phyloP scores from a whole-genome alignment of 2,329 filamentous ascomycete genomes.

The Phaeoacremonium minimum region DNA sequence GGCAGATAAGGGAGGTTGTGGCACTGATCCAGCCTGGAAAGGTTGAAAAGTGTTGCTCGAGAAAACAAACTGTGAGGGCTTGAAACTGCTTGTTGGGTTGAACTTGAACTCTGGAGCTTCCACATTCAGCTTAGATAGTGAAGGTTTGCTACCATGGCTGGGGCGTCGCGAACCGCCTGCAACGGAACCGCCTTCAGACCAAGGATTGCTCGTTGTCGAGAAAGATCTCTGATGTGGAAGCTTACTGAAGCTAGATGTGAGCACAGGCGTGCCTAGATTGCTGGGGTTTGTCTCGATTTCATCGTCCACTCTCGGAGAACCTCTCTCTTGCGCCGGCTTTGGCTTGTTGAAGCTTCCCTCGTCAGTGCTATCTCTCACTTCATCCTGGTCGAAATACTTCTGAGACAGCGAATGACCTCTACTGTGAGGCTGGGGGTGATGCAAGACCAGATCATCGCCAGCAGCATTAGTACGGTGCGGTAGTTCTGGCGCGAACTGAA shows the following conservation, averaged over 20 bases:
- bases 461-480: slow-evolving; percentile 50
- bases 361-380: slow-evolving; percentile 30
- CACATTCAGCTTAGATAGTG: slow-evolving; percentile 78
- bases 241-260: slow-evolving; percentile 38
- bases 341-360: slow-evolving; percentile 31
- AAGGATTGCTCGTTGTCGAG: slow-evolving; percentile 59
- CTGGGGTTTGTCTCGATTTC: slow-evolving; percentile 73
- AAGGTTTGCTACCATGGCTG: slow-evolving; percentile 66
- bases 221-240: slow-evolving; percentile 49
- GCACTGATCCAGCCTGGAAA: slow-evolving; percentile 33
- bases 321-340: slow-evolving; percentile 32
- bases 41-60: slow-evolving; percentile 43
- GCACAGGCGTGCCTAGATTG: slow-evolving; percentile 62
- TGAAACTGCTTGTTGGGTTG: slow-evolving; percentile 49
- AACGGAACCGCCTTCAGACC: slow-evolving; percentile 47
- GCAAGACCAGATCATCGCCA: slow-evolving; percentile 53
- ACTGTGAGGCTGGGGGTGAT: slow-evolving; percentile 71
- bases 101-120: slow-evolving; percentile 87
- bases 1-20: slow-evolving; percentile 26
- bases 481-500: slow-evolving; percentile 39
- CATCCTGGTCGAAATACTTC: slow-evolving; percentile 57
- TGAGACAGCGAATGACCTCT: slow-evolving; percentile 69
- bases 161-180: slow-evolving; percentile 33
- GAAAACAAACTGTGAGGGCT: slow-evolving; percentile 47
- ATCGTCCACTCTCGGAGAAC: slow-evolving; percentile 47